These are phyloP conservation scores for Pseudophaeomoniella oleicola DNA, from an alignment of 2,329 filamentous ascomycete species.

Conservation along the genomic window DNA sequence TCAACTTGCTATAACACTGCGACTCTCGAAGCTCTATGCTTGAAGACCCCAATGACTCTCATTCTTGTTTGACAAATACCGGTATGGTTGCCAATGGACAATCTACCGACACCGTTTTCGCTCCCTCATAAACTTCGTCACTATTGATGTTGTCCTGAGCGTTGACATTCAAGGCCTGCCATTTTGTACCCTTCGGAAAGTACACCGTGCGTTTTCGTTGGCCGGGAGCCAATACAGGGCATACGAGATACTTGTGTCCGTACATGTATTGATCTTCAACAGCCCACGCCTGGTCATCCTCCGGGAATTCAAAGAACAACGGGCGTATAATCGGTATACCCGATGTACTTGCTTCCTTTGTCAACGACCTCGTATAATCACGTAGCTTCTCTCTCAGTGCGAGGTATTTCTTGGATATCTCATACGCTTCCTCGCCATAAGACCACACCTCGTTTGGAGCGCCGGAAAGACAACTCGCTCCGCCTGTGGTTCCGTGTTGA, in stretches of 20 bases:
- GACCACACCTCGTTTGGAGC: slow-evolving; percentile 52
- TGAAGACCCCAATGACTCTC: too few species aligned
- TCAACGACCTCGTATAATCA: slow-evolving; percentile 42
- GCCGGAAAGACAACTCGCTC: slow-evolving; percentile 26
- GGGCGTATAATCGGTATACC: slow-evolving; percentile 48
- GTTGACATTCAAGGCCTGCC: slow-evolving; percentile 24
- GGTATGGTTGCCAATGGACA: slow-evolving; percentile 34
- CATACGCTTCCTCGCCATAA: slow-evolving; percentile 46
- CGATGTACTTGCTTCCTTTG: slow-evolving; percentile 44
- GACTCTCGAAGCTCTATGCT: too few species aligned
- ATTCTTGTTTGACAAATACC: too few species aligned
- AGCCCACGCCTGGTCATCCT: slow-evolving; percentile 39
- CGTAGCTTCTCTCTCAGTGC: slow-evolving; percentile 42
- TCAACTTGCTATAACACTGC: too few species aligned
- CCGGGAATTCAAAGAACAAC: slow-evolving; percentile 49
- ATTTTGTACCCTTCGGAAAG: slow-evolving; percentile 33
- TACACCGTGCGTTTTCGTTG: slow-evolving; percentile 34
- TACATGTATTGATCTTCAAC: slow-evolving; percentile 51
- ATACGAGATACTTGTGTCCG: slow-evolving; percentile 43
- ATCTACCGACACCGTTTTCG: slow-evolving; percentile 23
- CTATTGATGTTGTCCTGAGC: slow-evolving; percentile 16
- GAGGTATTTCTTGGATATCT: slow-evolving; percentile 47
- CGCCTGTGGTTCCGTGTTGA: slow-evolving; percentile 22
- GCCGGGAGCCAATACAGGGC: slow-evolving; percentile 39
- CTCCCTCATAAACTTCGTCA: slow-evolving; percentile 21